phyloP scores from a whole-genome alignment of 306 rosid species.

The Lagenaria siceraria region DNA sequence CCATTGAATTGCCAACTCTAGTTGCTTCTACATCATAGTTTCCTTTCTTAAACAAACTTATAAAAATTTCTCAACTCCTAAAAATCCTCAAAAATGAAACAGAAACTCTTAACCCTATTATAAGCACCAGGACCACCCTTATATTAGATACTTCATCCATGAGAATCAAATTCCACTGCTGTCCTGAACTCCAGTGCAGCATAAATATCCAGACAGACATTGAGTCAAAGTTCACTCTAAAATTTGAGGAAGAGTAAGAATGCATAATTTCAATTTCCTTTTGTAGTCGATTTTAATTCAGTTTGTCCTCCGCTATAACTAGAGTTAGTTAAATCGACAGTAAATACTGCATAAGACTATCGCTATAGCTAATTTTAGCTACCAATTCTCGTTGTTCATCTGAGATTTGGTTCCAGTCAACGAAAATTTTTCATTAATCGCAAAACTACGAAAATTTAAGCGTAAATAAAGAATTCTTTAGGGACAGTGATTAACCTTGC shows the following conservation, averaged over 20 bases:
- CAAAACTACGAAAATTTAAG: background rate
- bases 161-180: background rate
- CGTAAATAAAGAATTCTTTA: background rate
- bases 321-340: background rate
- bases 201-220: background rate
- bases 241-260: background rate
- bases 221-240: background rate
- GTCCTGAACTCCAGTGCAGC: background rate
- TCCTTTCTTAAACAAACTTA: background rate
- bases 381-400: background rate
- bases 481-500: conserved; percentile 29
- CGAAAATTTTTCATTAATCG: background rate
- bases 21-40: background rate
- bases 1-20: background rate
- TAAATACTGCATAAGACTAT: background rate
- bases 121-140: background rate
- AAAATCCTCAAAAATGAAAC: background rate
- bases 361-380: background rate
- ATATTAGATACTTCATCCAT: background rate
- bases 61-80: background rate
- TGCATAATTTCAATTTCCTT: background rate
- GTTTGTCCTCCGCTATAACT: background rate
- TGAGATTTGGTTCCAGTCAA: background rate
- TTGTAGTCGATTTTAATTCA: background rate
- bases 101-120: background rate